A percentile compares a stretch with the other conserved stretches of the same genome.
Evolutionary conservation across 1,139 yeast genomes (phyloP).

Genomic region (Yamadazyma dushanensis): DNA sequence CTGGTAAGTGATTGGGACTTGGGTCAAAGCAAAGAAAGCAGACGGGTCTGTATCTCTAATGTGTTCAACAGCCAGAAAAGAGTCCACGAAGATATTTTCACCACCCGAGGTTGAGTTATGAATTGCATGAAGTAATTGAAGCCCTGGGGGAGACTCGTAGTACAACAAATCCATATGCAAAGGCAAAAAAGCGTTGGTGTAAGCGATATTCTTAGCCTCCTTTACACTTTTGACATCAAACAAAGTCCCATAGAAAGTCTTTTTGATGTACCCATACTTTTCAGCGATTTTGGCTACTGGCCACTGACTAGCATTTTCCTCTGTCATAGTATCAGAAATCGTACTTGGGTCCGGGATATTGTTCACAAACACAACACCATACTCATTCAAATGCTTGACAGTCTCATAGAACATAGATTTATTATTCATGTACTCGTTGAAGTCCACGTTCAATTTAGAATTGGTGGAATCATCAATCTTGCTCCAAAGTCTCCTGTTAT

Average conservation of each 20-base stretch:
- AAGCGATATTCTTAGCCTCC: conserved; percentile 74
- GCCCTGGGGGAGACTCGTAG: conserved; percentile 83
- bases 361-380: conserved; percentile 60
- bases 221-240: conserved; percentile 66
- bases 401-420: conserved; percentile 36
- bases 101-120: conserved; percentile 68
- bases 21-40: conserved; percentile 63
- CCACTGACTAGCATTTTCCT: conserved; percentile 35
- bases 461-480: conserved; percentile 18
- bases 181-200: conserved; percentile 66
- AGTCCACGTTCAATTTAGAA: conserved; percentile 30
- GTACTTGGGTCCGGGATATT: conserved; percentile 44
- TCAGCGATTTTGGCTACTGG: conserved; percentile 52
- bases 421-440: conserved; percentile 42
- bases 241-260: conserved; percentile 72
- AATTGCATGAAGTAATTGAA: conserved; percentile 69
- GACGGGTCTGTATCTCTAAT: conserved; percentile 56
- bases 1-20: conserved; percentile 69
- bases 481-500: conserved; percentile 45
- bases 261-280: conserved; percentile 67
- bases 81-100: conserved; percentile 73
- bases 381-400: conserved; percentile 50
- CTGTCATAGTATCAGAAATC: conserved; percentile 22
- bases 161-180: conserved; percentile 80
- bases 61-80: conserved; percentile 64